Evolutionary conservation across 331 rosid species (phyloP).

Genomic region (Malus hybrid): DNA sequence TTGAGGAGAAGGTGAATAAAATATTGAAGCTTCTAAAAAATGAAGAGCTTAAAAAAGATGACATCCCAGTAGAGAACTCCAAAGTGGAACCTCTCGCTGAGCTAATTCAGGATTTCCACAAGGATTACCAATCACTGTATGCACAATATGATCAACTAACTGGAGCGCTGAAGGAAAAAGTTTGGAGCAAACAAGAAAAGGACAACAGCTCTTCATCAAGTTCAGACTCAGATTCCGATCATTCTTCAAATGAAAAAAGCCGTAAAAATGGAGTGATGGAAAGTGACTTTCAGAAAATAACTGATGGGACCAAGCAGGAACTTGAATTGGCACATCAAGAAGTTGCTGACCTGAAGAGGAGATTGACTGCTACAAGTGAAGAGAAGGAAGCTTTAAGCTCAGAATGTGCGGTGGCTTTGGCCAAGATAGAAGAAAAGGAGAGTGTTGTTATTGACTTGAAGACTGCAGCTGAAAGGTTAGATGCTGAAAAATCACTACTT

Average conservation of each 20-base stretch:
- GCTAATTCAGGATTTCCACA: constrained; percentile 66
- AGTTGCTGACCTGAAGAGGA: constrained; percentile 53
- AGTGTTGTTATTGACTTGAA: constrained; percentile 36
- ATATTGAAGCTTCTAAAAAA: constrained; percentile 67
- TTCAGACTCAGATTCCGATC: constrained; percentile 55
- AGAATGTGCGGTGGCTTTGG: constrained; percentile 42
- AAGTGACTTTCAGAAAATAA: constrained; percentile 39
- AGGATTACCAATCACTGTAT: constrained; percentile 65
- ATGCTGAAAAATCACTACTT: constrained; percentile 34
- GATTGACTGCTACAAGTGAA: constrained; percentile 37
- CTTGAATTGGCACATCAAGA: constrained; percentile 52
- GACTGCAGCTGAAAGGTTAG: constrained; percentile 45
- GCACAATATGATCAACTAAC: constrained; percentile 63
- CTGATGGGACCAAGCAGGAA: constrained; percentile 56
- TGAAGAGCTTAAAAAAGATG: constrained; percentile 43
- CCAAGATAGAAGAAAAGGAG: constrained; percentile 57
- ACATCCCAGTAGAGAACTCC: constrained; percentile 27
- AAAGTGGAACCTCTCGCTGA: constrained; percentile 50
- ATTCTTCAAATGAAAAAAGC: constrained; percentile 52
- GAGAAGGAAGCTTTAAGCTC: constrained; percentile 67
- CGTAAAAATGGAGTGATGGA: constrained; percentile 56
- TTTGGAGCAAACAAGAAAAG: constrained; percentile 42
- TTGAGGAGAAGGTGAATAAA: constrained; percentile 60
- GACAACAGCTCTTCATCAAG: constrained; percentile 70
- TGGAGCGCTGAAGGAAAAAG: constrained; percentile 58